These are phyloP conservation scores for Senecio squalidus DNA, from an alignment of 140 eudicot genomes.

Conservation along the genomic window DNA sequence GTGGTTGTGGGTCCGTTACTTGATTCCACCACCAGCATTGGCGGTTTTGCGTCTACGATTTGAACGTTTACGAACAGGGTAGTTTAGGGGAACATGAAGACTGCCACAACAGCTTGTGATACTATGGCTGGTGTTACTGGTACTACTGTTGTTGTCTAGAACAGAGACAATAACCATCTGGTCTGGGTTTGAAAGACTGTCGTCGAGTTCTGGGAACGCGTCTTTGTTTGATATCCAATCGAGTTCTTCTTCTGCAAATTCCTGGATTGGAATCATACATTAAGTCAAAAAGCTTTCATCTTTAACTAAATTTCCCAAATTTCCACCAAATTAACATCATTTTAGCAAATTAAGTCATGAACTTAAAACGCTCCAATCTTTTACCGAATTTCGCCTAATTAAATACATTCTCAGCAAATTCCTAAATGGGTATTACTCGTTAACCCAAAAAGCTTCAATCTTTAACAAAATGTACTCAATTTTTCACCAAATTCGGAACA, in stretches of 20 bases:
- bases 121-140: slow-evolving; percentile 17
- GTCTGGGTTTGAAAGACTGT: slow-evolving; percentile 20
- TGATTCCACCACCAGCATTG: slow-evolving; percentile 36
- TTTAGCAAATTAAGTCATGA: too few relatives aligned
- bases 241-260: slow-evolving; percentile 44
- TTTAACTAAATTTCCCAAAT: neutral
- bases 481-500: too few relatives aligned
- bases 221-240: slow-evolving; percentile 60
- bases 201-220: slow-evolving; percentile 50
- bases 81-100: slow-evolving; percentile 42
- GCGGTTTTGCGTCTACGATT: slow-evolving; percentile 31
- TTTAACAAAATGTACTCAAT: too few relatives aligned
- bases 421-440: too few relatives aligned
- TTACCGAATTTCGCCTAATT: too few relatives aligned
- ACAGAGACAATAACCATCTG: slow-evolving; percentile 59
- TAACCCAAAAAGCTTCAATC: too few relatives aligned
- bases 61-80: slow-evolving; percentile 54
- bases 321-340: neutral
- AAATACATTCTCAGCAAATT: too few relatives aligned
- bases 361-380: too few relatives aligned
- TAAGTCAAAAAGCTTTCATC: neutral
- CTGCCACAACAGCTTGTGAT: slow-evolving; percentile 39
- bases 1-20: slow-evolving; percentile 17
- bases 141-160: slow-evolving; percentile 37
- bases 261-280: slow-evolving; percentile 22